Evolutionary conservation across 352 stramenopile species (phyloP).

Genomic region (Globisporangium okanoganense): DNA sequence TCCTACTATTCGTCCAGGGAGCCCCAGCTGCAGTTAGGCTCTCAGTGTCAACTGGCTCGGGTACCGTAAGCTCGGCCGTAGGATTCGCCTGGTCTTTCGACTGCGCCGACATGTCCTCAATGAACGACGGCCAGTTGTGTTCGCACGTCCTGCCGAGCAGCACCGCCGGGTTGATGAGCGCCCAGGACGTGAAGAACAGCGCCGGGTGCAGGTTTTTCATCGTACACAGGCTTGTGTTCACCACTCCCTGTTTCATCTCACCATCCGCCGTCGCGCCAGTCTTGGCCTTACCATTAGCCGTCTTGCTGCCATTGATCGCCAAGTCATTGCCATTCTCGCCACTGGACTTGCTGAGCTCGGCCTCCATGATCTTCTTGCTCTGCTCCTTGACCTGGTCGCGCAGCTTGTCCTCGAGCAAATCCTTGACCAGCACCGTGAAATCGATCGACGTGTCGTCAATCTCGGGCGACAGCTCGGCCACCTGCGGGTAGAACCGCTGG

Average conservation of each 20-base stretch:
- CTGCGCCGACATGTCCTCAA: constrained; percentile 33
- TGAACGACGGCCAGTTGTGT: constrained; percentile 81
- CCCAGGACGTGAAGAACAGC: constrained; percentile 85
- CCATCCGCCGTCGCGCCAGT: neutral
- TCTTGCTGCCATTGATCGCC: neutral
- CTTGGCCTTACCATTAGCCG: neutral
- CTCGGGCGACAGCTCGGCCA: constrained; percentile 20
- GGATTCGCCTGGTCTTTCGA: constrained; percentile 18
- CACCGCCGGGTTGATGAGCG: constrained; percentile 55
- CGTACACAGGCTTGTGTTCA: constrained; percentile 23
- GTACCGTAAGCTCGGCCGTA: neutral
- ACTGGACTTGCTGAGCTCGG: neutral
- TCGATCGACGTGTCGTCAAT: constrained; percentile 41
- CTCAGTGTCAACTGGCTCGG: constrained; percentile 1
- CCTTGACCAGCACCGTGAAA: constrained; percentile 47
- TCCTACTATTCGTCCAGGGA: neutral
- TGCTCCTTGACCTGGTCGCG: constrained; percentile 22
- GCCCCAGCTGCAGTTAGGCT: neutral
- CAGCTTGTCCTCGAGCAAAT: constrained; percentile 49
- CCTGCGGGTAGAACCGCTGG: constrained; percentile 27
- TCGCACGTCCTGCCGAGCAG: constrained; percentile 70
- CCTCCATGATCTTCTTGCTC: constrained; percentile 12
- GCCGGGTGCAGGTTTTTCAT: constrained; percentile 72
- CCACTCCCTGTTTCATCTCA: neutral
- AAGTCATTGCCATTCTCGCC: neutral